Percentiles rank a stretch among this genome's conserved stretches.
phyloP scores from a whole-genome alignment of 1,284 basidiomycete species.

The Taiwanofungus camphoratus region DNA sequence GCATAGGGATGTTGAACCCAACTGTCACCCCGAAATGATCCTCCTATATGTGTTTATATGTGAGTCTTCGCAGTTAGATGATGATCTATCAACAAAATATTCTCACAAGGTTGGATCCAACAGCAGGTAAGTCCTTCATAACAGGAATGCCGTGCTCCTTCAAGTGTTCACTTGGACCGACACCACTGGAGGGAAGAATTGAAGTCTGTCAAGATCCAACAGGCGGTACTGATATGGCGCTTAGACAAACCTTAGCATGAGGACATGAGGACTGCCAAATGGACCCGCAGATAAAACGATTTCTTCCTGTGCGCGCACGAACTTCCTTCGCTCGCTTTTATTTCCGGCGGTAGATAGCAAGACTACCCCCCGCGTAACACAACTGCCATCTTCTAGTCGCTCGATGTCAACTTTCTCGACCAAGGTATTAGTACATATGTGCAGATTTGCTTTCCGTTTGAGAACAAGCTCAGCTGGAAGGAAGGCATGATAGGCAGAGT shows the following conservation, averaged over 20 bases:
- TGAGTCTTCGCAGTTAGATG: background rate
- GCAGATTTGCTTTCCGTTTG: slow-evolving; percentile 17
- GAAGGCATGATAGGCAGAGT: slow-evolving; percentile 26
- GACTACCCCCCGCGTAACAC: slow-evolving; percentile 10
- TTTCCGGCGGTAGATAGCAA: slow-evolving; percentile 9
- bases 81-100: background rate
- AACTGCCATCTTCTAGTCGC: background rate
- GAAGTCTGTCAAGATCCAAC: background rate
- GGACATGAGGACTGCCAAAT: slow-evolving; percentile 27
- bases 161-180: slow-evolving; percentile 28
- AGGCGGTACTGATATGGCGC: too few species aligned
- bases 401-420: slow-evolving; percentile 15
- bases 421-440: slow-evolving; percentile 25
- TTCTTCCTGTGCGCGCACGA: slow-evolving; percentile 23
- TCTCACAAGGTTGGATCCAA: slow-evolving; percentile 19
- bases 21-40: slow-evolving; percentile 28
- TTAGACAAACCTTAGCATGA: slow-evolving; percentile 28
- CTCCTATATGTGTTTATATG: too few species aligned
- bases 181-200: slow-evolving; percentile 15
- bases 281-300: slow-evolving; percentile 29
- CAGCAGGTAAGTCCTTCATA: slow-evolving; percentile 28
- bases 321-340: slow-evolving; percentile 8
- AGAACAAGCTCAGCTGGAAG: slow-evolving; percentile 20
- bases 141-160: slow-evolving; percentile 24
- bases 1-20: slow-evolving; percentile 24